Percentiles rank a stretch among this genome's conserved stretches.
These are phyloP conservation scores for Plasmopara muralis DNA, from an alignment of 352 stramenopile genomes.

Conservation along the genomic window DNA sequence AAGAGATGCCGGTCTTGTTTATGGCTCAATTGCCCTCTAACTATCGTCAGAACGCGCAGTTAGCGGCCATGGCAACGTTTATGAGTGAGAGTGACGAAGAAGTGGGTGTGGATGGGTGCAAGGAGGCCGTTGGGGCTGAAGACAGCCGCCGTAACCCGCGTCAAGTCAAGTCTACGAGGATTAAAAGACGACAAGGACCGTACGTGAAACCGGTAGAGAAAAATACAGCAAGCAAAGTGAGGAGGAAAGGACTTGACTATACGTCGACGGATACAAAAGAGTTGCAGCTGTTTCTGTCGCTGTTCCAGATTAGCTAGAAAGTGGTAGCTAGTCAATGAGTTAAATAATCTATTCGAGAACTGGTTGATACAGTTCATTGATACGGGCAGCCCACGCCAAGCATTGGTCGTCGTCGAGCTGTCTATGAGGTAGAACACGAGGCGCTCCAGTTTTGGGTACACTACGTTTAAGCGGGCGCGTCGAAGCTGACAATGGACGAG, in stretches of 20 bases:
- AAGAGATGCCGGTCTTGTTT: conserved; percentile 76
- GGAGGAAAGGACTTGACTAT: too few species aligned
- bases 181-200: conserved; percentile 16
- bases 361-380: conserved; percentile 48
- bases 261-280: conserved; percentile 32
- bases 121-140: not conserved
- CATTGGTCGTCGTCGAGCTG: conserved; percentile 37
- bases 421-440: conserved; percentile 3
- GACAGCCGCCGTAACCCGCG: too few species aligned
- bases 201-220: conserved; percentile 15
- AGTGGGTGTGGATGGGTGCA: conserved; percentile 3
- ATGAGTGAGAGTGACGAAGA: conserved; percentile 56
- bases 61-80: conserved; percentile 70
- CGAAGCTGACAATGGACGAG: conserved; percentile 3
- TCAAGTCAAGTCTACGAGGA: not conserved
- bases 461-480: conserved; percentile 5
- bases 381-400: conserved; percentile 48
- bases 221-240: conserved; percentile 1
- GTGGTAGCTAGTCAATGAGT: not conserved
- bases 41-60: conserved; percentile 34
- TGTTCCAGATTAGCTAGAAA: conserved; percentile 40
- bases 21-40: conserved; percentile 46
- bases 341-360: conserved; percentile 2
- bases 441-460: conserved; percentile 1
- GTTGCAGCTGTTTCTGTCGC: conserved; percentile 48